Evolutionary conservation across 352 stramenopile genomes (phyloP).

Genomic region (Globisporangium nunn): DNA sequence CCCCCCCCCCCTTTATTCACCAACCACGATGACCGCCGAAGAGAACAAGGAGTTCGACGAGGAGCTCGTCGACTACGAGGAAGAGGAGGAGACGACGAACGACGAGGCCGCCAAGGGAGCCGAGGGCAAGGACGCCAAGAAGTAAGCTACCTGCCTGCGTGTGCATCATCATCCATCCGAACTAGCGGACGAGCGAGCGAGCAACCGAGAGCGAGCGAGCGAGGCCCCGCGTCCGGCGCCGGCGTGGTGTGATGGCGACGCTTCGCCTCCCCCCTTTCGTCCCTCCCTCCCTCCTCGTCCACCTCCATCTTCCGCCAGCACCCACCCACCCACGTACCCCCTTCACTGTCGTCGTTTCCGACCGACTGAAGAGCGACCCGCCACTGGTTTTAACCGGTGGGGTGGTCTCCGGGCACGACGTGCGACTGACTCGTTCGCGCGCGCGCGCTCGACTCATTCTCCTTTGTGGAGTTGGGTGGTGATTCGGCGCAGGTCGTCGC

Average conservation of each 20-base stretch:
- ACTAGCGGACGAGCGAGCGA: slow-evolving; percentile 1
- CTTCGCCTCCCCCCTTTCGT: background rate
- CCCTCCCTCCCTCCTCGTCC: background rate
- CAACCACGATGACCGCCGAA: slow-evolving; percentile 56
- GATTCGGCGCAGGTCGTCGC: background rate
- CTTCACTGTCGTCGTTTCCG: slow-evolving; percentile 4
- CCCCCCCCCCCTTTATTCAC: slow-evolving; percentile 8
- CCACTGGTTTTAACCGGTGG: background rate
- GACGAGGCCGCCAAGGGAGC: slow-evolving; percentile 61
- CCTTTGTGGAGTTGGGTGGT: background rate
- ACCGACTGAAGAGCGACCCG: background rate
- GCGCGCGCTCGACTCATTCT: background rate
- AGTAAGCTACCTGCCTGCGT: slow-evolving; percentile 53
- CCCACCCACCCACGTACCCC: background rate
- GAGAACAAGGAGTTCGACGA: slow-evolving; percentile 89
- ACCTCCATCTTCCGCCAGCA: background rate
- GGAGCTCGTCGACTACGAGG: slow-evolving; percentile 87
- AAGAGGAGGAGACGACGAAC: slow-evolving; percentile 78
- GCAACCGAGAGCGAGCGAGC: background rate
- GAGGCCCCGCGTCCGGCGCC: background rate
- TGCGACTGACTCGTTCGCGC: background rate
- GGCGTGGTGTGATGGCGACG: slow-evolving; percentile 6
- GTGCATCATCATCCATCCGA: background rate
- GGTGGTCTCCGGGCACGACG: background rate
- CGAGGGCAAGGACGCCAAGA: slow-evolving; percentile 86